Conservation (phyloP, 1,284 basidiomycete genomes). For the Trichosporon sp. region DNA sequence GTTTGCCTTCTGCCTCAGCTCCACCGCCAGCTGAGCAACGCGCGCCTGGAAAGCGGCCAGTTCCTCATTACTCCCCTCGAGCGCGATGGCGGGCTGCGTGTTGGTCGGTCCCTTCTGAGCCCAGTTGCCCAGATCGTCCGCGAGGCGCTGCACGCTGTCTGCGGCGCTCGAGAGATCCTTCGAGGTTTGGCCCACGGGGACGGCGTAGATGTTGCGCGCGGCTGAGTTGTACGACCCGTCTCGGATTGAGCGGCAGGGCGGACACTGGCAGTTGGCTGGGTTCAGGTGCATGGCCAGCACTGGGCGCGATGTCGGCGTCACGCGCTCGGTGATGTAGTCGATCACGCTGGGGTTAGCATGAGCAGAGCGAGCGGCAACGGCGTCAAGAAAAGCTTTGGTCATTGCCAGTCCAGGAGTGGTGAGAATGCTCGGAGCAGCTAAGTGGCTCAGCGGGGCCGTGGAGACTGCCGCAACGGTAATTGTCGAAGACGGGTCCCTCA, state of each 20-base stretch:
- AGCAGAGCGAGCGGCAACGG: too few relatives aligned
- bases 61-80: not conserved
- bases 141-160: not conserved
- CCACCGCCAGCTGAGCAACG: not conserved
- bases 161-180: not conserved
- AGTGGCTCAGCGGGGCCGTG: too few relatives aligned
- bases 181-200: not conserved
- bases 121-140: not conserved
- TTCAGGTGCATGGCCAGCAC: conserved; percentile 9
- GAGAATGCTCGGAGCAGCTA: too few relatives aligned
- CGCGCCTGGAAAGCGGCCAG: not conserved
- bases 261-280: conserved; percentile 3
- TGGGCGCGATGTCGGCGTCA: not conserved
- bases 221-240: not conserved
- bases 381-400: too few relatives aligned
- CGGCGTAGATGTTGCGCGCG: not conserved
- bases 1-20: not conserved
- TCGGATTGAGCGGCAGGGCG: not conserved
- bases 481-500: too few relatives aligned
- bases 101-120: not conserved
- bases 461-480: too few relatives aligned
- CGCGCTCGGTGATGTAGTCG: not conserved
- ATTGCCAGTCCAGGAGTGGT: too few relatives aligned
- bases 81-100: not conserved
- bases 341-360: not conserved